A percentile compares a stretch with the other conserved stretches of the same genome.
Evolutionary conservation across 768 basidiomycete genomes (phyloP).

Genomic region (Mrakia gelida): DNA sequence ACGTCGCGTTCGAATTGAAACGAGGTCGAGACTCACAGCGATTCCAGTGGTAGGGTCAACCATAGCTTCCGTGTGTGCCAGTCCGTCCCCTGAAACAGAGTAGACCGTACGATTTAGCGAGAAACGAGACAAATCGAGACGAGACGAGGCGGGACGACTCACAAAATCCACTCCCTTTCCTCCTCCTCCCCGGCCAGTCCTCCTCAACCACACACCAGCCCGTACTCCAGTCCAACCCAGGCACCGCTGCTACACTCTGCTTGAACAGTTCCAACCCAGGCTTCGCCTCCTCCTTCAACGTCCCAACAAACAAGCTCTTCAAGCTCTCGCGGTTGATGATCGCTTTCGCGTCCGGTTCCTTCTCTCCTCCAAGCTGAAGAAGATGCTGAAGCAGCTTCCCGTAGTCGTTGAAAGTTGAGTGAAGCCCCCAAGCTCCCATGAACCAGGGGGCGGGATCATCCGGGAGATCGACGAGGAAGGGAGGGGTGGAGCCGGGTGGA

Average conservation of each 20-base stretch:
- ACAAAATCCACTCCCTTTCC: background rate
- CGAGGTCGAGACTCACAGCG: background rate
- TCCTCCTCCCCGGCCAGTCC: background rate
- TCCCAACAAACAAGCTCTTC: background rate
- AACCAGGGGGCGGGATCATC: background rate
- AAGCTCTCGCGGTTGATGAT: background rate
- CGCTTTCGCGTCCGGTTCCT: background rate
- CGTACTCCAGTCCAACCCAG: background rate
- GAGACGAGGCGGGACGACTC: background rate
- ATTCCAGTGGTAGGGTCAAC: background rate
- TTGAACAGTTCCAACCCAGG: background rate
- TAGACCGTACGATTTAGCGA: too few species aligned
- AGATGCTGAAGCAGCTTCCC: background rate
- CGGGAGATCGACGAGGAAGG: background rate
- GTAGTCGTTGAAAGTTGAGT: background rate
- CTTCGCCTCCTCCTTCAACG: background rate
- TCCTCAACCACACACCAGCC: background rate
- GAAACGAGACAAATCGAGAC: too few species aligned
- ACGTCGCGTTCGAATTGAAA: background rate
- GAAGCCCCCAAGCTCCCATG: background rate
- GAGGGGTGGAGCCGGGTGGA: background rate
- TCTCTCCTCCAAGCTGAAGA: background rate
- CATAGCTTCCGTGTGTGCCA: background rate
- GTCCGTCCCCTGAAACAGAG: background rate
- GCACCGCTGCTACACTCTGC: background rate